A percentile compares a stretch with the other conserved stretches of the same genome.
Conservation (phyloP, 164 flowering plant genomes). For the Berberis vulgaris region DNA sequence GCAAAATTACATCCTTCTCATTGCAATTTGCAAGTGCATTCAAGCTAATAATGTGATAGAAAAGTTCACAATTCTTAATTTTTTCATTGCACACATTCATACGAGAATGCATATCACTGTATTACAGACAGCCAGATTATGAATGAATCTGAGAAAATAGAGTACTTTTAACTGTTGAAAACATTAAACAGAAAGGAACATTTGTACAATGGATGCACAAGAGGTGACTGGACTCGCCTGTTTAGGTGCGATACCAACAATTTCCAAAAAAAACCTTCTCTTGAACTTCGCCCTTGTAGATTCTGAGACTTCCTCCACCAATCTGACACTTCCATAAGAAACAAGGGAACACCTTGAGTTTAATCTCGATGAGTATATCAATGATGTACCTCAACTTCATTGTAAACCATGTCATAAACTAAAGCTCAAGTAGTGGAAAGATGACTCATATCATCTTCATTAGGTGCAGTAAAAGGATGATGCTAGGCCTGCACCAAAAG, state of each 20-base stretch:
- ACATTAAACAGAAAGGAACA: too few relatives aligned
- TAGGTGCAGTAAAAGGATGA: slow-evolving; percentile 97
- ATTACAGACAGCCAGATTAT: too few relatives aligned
- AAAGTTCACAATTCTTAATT: too few relatives aligned
- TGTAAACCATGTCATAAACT: slow-evolving; percentile 99
- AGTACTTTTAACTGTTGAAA: too few relatives aligned
- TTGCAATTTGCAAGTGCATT: too few relatives aligned
- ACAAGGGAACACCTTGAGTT: neutral
- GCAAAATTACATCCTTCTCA: too few relatives aligned
- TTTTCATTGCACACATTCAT: too few relatives aligned
- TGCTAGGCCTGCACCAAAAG: slow-evolving; percentile 65
- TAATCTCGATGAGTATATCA: neutral
- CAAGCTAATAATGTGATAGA: too few relatives aligned
- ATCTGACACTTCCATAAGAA: slow-evolving; percentile 32
- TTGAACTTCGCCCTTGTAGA: slow-evolving; percentile 77
- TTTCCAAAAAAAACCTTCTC: slow-evolving; percentile 62
- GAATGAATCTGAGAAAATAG: too few relatives aligned
- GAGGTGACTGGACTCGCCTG: slow-evolving; percentile 40
- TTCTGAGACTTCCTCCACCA: slow-evolving; percentile 98
- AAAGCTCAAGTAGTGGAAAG: slow-evolving; percentile 89
- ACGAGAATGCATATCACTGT: too few relatives aligned
- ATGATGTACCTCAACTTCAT: slow-evolving; percentile 83
- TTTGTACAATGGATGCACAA: neutral
- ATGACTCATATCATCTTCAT: slow-evolving; percentile 75
- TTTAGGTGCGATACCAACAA: slow-evolving; percentile 68